Conservation (phyloP, 2,329 filamentous ascomycete species). For the Lachnellula subtilissima region DNA sequence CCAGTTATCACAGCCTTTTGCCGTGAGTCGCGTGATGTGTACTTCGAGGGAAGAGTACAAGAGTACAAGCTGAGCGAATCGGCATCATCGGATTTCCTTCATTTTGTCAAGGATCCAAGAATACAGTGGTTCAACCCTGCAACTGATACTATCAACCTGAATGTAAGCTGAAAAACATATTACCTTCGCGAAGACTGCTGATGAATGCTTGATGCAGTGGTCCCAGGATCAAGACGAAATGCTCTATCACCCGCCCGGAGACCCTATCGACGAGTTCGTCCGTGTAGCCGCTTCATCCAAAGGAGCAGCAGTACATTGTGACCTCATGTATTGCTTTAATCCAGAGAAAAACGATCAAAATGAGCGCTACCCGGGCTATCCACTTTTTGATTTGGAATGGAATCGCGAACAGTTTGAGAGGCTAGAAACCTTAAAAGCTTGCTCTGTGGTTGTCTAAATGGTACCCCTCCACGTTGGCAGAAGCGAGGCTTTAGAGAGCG, state of each 20-base stretch:
- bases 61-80: not conserved
- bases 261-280: too few species aligned
- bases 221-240: not conserved
- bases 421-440: not conserved
- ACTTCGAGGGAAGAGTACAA: not conserved
- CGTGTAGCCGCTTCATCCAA: not conserved
- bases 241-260: not conserved
- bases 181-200: not conserved
- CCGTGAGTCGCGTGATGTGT: not conserved
- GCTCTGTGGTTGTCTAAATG: not conserved
- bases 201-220: not conserved
- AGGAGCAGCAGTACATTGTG: not conserved
- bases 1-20: not conserved
- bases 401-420: not conserved
- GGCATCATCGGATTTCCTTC: not conserved
- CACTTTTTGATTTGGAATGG: not conserved
- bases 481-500: not conserved
- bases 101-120: not conserved
- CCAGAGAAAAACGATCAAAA: too few species aligned
- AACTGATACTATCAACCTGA: not conserved
- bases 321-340: not conserved
- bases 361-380: not conserved
- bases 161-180: not conserved
- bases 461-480: not conserved
- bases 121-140: not conserved